Base-by-base conservation (phyloP, 2,329 filamentous ascomycete species). In the Fusarium marasasianum region DNA sequence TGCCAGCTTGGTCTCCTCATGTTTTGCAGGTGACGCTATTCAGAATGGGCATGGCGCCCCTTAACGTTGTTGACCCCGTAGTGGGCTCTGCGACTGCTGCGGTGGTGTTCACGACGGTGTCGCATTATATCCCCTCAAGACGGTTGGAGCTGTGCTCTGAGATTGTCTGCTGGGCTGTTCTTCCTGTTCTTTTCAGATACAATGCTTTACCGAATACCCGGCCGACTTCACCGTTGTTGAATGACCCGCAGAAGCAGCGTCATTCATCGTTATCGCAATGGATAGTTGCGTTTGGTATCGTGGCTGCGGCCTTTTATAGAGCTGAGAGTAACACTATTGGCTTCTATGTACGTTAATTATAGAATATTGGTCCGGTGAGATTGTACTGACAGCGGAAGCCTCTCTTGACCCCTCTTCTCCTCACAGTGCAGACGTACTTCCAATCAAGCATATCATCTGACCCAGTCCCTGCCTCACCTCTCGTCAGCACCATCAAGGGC, bases 81-180 rank as follows among this genome's bases (percentile, higher is more conserved):
- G 58, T 65, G 29, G 59, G 54, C 2, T 59, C 37, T 38, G 35
- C 66, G 1, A 22, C 74, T 56, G 74, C 76, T 0, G 78, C 81
- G 3, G 54, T 82, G 13, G 9, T 81, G 0, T 80, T 77, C 51
- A 74, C 77, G 18, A 60, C 74, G 1, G 29, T 80, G 20, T 71
- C 66, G 7, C 79, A 77, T 29, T 53, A 55, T 17, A 44, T 78
- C 2, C 64, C 77, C 1, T 61, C 76, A 1, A 60, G 59, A 13
- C 68, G 76, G 35, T 47, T 78, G 4, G 81, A 82, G 55, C 53
- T 83, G 10, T 66, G 48, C 17, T 83, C 82, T 1, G 82, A 84
- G 63, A 54, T 77, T 3, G n/a, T 82, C 3, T 79, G 79, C 22
- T 84, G 82, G 82, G 38, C 66, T 4, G 17, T 79, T 8, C 37